These are phyloP conservation scores for Babesia caballi DNA, from an alignment of 169 alveolate genomes.

Conservation along the genomic window DNA sequence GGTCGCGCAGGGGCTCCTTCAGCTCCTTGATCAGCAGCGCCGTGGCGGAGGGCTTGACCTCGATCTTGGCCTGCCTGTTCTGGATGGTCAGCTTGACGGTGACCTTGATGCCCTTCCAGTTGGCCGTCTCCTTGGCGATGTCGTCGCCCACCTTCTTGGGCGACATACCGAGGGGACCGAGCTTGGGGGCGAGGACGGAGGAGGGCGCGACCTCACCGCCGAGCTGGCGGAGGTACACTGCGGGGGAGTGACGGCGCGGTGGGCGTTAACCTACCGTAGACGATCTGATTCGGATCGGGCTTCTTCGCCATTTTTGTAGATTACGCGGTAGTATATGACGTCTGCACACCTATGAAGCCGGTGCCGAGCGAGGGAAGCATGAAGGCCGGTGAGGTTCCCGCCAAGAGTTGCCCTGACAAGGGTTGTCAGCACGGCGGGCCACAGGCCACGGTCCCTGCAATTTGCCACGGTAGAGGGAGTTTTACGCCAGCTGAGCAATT, in stretches of 20 bases:
- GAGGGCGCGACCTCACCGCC: constrained; percentile 98
- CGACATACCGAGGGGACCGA: constrained; percentile 96
- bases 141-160: constrained; percentile 97
- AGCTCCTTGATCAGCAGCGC: constrained; percentile 91
- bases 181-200: constrained; percentile 96
- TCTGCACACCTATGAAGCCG: background rate
- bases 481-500: no score
- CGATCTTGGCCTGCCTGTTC: constrained; percentile 89
- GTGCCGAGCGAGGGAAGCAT: background rate
- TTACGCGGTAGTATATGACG: background rate
- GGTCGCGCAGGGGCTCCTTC: constrained; percentile 94
- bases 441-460: no score
- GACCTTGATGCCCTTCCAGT: constrained; percentile 95
- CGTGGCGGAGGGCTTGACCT: constrained; percentile 95
- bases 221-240: constrained; percentile 91
- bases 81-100: constrained; percentile 90
- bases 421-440: no score
- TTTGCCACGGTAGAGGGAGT: no score
- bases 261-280: constrained; percentile 64
- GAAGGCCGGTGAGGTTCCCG: no score
- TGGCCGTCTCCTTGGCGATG: constrained; percentile 93
- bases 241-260: background rate
- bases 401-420: no score
- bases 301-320: constrained; percentile 71
- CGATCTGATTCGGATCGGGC: constrained; percentile 79